These are phyloP conservation scores for Mortierella sp. DNA, from an alignment of 371 early-diverging fungal species.

Conservation along the genomic window DNA sequence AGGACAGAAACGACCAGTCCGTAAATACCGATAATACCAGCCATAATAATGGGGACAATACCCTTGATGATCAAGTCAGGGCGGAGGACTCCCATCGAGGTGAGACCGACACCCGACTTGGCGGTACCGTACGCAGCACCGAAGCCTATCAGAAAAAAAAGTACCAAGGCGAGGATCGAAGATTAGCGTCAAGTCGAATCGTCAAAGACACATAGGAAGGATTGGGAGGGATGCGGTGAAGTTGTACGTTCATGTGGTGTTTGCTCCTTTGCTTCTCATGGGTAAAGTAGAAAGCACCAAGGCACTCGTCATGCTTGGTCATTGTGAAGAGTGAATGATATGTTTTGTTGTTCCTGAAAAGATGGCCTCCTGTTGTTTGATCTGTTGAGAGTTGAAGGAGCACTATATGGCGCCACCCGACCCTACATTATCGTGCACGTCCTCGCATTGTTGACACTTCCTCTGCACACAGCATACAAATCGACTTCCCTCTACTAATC, in stretches of 20 bases:
- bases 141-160: slow-evolving; percentile 62
- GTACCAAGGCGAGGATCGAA: background rate
- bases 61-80: slow-evolving; percentile 92
- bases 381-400: background rate
- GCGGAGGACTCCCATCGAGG: slow-evolving; percentile 89
- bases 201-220: background rate
- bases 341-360: background rate
- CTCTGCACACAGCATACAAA: background rate
- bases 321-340: too few species aligned
- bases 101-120: slow-evolving; percentile 91
- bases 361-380: background rate
- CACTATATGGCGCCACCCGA: background rate
- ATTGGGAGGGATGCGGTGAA: background rate
- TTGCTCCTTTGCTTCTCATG: background rate
- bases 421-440: background rate
- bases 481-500: background rate
- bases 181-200: background rate
- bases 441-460: background rate
- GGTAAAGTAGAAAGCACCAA: background rate
- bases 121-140: slow-evolving; percentile 96
- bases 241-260: background rate
- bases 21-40: slow-evolving; percentile 95
- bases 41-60: slow-evolving; percentile 93
- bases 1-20: slow-evolving; percentile 91
- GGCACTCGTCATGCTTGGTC: too few species aligned